A percentile compares a stretch with the other conserved stretches of the same genome.
These are phyloP conservation scores for Clavispora vitiphila DNA, from an alignment of 805 yeast species.

Conservation along the genomic window DNA sequence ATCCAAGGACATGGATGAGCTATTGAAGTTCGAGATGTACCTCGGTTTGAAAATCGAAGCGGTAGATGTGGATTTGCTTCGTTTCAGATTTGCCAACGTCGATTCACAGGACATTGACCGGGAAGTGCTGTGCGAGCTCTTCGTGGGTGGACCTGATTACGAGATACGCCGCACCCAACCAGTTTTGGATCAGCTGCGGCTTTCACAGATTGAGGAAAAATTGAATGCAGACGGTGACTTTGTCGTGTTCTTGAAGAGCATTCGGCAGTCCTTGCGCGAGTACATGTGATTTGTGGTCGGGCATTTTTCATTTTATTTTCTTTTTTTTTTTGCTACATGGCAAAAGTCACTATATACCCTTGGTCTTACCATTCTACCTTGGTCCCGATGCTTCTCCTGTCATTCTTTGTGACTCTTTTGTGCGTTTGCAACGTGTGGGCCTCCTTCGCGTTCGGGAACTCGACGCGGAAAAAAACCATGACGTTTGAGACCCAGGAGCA, in stretches of 20 bases:
- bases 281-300: not conserved
- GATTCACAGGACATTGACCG: conserved; percentile 38
- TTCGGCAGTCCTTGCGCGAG: conserved; percentile 8
- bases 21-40: conserved; percentile 45
- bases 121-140: conserved; percentile 41
- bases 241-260: conserved; percentile 10
- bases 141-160: conserved; percentile 34
- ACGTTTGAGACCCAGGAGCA: not conserved
- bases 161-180: conserved; percentile 11
- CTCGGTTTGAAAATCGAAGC: conserved; percentile 55
- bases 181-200: conserved; percentile 6
- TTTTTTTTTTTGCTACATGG: not conserved
- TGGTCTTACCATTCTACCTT: not conserved
- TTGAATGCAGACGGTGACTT: conserved; percentile 12
- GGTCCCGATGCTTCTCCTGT: not conserved
- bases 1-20: conserved; percentile 47
- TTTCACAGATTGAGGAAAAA: conserved; percentile 5
- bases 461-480: not conserved
- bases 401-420: not conserved
- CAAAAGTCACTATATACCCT: not conserved
- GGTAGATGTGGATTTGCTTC: conserved; percentile 39
- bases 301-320: not conserved
- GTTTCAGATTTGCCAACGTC: conserved; percentile 46
- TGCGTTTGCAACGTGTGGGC: not conserved
- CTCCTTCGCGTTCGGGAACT: not conserved